A percentile compares a stretch with the other conserved stretches of the same genome.
Evolutionary conservation across 106 monocot genomes (phyloP).

Genomic region (Dioscorea zingiberensis): DNA sequence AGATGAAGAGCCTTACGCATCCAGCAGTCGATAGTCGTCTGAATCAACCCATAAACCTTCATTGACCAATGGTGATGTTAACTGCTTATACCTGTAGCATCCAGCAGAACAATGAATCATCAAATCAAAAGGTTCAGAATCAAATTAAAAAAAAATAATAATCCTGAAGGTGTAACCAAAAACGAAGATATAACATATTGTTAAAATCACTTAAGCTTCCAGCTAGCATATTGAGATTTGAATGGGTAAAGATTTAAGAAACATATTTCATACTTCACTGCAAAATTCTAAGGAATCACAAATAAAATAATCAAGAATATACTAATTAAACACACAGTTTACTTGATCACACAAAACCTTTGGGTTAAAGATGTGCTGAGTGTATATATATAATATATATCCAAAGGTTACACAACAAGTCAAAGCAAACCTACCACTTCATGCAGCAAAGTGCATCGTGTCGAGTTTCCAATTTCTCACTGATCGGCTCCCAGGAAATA

Average conservation of each 20-base stretch:
- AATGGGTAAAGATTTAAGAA: too few relatives aligned
- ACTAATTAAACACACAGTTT: neutral
- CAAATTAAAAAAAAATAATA: neutral
- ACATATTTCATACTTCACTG: too few relatives aligned
- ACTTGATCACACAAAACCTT: neutral
- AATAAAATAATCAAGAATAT: neutral
- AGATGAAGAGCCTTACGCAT: constrained; percentile 32
- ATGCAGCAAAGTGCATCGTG: constrained; percentile 20
- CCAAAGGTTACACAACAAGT: neutral
- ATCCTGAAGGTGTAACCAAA: neutral
- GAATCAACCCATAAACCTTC: constrained; percentile 38
- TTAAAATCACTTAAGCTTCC: neutral
- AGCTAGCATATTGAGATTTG: neutral
- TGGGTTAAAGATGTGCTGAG: too few relatives aligned
- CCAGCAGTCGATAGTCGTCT: constrained; percentile 40
- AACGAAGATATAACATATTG: neutral
- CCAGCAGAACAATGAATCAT: neutral
- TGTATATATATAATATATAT: too few relatives aligned
- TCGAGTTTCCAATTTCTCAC: constrained; percentile 63
- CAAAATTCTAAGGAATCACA: neutral
- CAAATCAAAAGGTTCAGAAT: neutral
- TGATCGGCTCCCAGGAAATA: constrained; percentile 86
- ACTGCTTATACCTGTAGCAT: constrained; percentile 35
- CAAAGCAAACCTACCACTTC: constrained; percentile 62
- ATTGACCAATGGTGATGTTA: constrained; percentile 42